Evolutionary conservation across 2,329 filamentous ascomycete species (phyloP), one percentile per base, ranked within the genome.

Genomic region (Ilyonectria destructans): DNA sequence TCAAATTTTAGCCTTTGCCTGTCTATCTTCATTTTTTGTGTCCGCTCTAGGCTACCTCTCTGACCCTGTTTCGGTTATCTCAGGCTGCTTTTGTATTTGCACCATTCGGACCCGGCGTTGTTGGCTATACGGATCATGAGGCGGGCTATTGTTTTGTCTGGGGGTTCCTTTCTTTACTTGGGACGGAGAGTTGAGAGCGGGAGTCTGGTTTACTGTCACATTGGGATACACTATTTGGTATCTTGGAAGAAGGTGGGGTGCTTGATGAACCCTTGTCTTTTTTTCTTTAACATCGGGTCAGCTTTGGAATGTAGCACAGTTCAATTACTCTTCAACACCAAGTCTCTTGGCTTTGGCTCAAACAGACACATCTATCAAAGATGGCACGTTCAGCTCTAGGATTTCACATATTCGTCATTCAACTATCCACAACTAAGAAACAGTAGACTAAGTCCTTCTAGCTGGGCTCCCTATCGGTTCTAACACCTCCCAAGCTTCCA

Each of bases 1-100:
- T 96, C 51, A 90, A 90, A 58, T 80, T 95, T 52, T 94, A 69
- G 56, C 13, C n/a, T 40, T 52, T 9, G 12, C 6, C 6, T 26
- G 23, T 23, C 35, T 43, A 52, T 62, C 13, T 45, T n/a, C 26
- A 29, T 58, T 29, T 26, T 26, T 13, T 13, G 33, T 35, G 8
- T 26, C 13, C 23, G n/a, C 10, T 17, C 40, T 9, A 49, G 8
- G 9, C 40, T 26, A 46, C 29, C 21, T 19, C 12, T 31, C 35
- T 23, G 17, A 23, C 15, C 17, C 37, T 58, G 4, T 37, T 52
- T 52, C 13, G 21, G 23, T 21, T 29, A n/a, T 40, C n/a, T 49
- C 33, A 26, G 17, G 31, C 19, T 55, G 59, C 54, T 54, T 58
- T 48, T 48, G 64, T 29, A 63, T 35, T 10, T 12, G 43, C 17